Conservation (phyloP, 768 basidiomycete species). For the Asterophora lycoperdoides region DNA sequence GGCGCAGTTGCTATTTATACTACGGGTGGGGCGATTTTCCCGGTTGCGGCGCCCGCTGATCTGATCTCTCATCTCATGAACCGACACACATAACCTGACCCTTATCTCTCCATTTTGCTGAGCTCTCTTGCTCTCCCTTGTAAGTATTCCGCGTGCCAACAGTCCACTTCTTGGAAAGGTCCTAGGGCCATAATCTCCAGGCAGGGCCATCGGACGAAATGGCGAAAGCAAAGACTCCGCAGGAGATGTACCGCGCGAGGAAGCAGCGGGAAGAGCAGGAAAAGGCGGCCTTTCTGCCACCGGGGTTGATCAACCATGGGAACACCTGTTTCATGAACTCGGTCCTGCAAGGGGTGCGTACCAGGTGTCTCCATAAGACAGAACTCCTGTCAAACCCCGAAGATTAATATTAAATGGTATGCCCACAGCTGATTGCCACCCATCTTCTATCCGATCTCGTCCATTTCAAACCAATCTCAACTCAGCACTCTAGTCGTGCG, state of each 20-base stretch:
- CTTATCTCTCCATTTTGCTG: background rate
- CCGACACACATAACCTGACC: background rate
- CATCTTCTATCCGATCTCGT: slow-evolving; percentile 54
- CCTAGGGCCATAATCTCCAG: background rate
- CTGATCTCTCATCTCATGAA: slow-evolving; percentile 3
- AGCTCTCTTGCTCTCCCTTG: too few relatives aligned
- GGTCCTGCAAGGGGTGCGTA: slow-evolving; percentile 79
- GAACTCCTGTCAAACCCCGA: background rate
- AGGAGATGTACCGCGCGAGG: slow-evolving; percentile 57
- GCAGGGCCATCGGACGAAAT: slow-evolving; percentile 24
- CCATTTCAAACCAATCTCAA: slow-evolving; percentile 48
- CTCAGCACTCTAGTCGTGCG: slow-evolving; percentile 32
- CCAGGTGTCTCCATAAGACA: slow-evolving; percentile 12
- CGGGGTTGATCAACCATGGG: slow-evolving; percentile 75
- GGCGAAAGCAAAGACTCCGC: slow-evolving; percentile 56
- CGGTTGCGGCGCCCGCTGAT: too few relatives aligned
- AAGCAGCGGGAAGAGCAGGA: slow-evolving; percentile 63
- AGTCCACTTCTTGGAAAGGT: background rate
- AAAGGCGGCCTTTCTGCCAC: slow-evolving; percentile 56
- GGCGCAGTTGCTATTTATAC: too few relatives aligned
- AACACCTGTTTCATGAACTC: slow-evolving; percentile 98
- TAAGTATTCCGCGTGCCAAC: background rate
- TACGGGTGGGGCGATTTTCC: too few relatives aligned
- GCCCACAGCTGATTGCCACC: slow-evolving; percentile 61
- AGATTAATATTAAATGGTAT: slow-evolving; percentile 1